A percentile compares a stretch with the other conserved stretches of the same genome.
These are phyloP conservation scores for Chaetomium globosum DNA, from an alignment of 2,329 filamentous ascomycete species.

Conservation along the genomic window DNA sequence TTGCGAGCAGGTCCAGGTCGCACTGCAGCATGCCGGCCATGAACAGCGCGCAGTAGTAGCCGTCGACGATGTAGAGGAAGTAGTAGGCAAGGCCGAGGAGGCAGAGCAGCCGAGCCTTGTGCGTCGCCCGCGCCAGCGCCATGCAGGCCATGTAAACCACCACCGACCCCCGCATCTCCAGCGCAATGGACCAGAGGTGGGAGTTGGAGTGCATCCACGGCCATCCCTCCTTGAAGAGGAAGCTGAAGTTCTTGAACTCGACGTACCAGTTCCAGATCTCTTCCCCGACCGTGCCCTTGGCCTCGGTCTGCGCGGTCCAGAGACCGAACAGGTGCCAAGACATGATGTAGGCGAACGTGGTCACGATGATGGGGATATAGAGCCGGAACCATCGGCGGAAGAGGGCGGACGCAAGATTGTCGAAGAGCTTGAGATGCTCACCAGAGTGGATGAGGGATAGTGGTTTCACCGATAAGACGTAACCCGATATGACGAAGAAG, in stretches of 20 bases:
- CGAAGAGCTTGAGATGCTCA: slow-evolving; percentile 46
- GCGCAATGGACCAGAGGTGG: slow-evolving; percentile 66
- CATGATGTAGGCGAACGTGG: slow-evolving; percentile 57
- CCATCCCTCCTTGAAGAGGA: slow-evolving; percentile 61
- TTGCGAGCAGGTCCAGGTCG: slow-evolving; percentile 61
- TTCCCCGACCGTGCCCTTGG: slow-evolving; percentile 47
- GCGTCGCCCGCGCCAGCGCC: slow-evolving; percentile 59
- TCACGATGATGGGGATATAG: slow-evolving; percentile 56
- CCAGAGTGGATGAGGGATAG: slow-evolving; percentile 50
- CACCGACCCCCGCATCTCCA: slow-evolving; percentile 66
- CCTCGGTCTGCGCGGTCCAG: slow-evolving; percentile 45
- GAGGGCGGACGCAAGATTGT: slow-evolving; percentile 50
- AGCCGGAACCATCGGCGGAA: slow-evolving; percentile 56
- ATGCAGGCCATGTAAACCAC: slow-evolving; percentile 61
- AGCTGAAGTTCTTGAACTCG: slow-evolving; percentile 22
- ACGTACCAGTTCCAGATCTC: slow-evolving; percentile 42
- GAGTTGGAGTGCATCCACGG: slow-evolving; percentile 62
- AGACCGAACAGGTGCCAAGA: slow-evolving; percentile 57
- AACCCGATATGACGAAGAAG: slow-evolving; percentile 56
- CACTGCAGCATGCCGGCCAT: slow-evolving; percentile 62
- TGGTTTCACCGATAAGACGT: slow-evolving; percentile 56
- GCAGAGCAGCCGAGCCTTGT: slow-evolving; percentile 58
- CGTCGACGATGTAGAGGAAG: slow-evolving; percentile 69
- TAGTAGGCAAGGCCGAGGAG: slow-evolving; percentile 60
- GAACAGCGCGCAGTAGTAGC: slow-evolving; percentile 64